Percentiles rank a stretch among this genome's conserved stretches.
phyloP scores from a whole-genome alignment of 371 early-diverging fungal species.

The Globomyces sp. region DNA sequence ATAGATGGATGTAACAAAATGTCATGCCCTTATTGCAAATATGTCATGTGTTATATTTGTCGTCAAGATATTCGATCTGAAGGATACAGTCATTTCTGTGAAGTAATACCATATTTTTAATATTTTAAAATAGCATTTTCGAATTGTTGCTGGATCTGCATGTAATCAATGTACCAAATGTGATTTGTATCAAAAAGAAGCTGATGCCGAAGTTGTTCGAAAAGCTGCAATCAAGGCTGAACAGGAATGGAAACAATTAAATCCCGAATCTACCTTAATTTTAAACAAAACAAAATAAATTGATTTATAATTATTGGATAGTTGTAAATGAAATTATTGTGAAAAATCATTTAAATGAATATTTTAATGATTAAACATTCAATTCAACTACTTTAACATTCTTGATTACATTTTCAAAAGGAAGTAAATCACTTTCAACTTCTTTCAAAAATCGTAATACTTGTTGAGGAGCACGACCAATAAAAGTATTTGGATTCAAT shows the following conservation, averaged over 20 bases:
- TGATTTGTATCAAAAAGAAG: conserved; percentile 60
- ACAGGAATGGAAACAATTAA: conserved; percentile 42
- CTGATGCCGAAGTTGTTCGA: conserved; percentile 38
- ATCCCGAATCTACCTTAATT: conserved; percentile 18
- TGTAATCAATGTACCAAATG: conserved; percentile 59
- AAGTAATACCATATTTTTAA: conserved; percentile 9
- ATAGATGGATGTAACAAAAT: conserved; percentile 70
- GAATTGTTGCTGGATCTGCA: conserved; percentile 47
- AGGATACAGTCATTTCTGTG: conserved; percentile 63
- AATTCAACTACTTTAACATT: conserved; percentile 42
- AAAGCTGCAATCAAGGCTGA: conserved; percentile 52
- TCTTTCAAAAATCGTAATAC: conserved; percentile 81
- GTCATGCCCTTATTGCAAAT: conserved; percentile 61
- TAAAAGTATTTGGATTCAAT: conserved; percentile 89
- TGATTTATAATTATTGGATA: neutral
- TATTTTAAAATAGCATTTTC: conserved; percentile 45
- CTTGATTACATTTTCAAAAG: conserved; percentile 57
- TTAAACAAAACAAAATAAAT: neutral
- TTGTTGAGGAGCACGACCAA: conserved; percentile 94
- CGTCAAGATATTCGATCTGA: conserved; percentile 57
- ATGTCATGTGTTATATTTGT: conserved; percentile 68
- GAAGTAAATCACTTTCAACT: conserved; percentile 82
- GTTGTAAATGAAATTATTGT: no score
- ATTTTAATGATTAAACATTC: conserved; percentile 30
- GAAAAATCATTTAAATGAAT: neutral